A percentile compares a stretch with the other conserved stretches of the same genome.
These are phyloP conservation scores for Vaccinium myrtillus DNA, from an alignment of 148 eudicot genomes.

Conservation along the genomic window DNA sequence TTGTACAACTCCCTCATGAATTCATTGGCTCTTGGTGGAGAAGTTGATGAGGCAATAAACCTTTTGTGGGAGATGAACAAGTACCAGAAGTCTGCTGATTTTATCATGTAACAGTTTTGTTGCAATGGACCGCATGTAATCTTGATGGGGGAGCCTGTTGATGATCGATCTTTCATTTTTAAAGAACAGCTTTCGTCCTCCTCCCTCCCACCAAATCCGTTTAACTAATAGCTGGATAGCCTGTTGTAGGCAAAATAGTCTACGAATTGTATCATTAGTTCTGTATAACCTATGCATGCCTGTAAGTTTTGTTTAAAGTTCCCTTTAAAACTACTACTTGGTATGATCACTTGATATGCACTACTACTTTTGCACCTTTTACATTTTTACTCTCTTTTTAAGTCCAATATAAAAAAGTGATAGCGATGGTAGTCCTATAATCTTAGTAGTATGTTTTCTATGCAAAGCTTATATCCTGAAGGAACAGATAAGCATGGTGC, in stretches of 20 bases:
- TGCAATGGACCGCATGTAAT: not conserved
- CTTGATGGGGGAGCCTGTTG: not conserved
- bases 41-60: slow-evolving; percentile 62
- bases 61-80: slow-evolving; percentile 72
- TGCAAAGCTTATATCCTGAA: not conserved
- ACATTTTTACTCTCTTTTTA: not conserved
- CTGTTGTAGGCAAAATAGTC: not conserved
- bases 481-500: too few relatives aligned
- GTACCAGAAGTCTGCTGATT: slow-evolving; percentile 45
- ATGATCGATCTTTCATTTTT: not conserved
- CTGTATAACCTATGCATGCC: not conserved
- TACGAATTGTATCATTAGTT: not conserved
- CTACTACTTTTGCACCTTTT: not conserved
- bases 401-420: not conserved
- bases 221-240: not conserved
- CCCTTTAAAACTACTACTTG: not conserved
- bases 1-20: slow-evolving; percentile 78
- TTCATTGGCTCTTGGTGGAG: slow-evolving; percentile 73
- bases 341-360: not conserved
- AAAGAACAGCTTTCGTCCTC: not conserved
- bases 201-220: not conserved
- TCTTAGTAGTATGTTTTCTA: not conserved
- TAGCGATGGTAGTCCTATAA: not conserved
- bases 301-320: not conserved
- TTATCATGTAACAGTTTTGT: not conserved